Evolutionary conservation across 2,329 filamentous ascomycete species (phyloP).

Genomic region (Lachnellula hyalina): DNA sequence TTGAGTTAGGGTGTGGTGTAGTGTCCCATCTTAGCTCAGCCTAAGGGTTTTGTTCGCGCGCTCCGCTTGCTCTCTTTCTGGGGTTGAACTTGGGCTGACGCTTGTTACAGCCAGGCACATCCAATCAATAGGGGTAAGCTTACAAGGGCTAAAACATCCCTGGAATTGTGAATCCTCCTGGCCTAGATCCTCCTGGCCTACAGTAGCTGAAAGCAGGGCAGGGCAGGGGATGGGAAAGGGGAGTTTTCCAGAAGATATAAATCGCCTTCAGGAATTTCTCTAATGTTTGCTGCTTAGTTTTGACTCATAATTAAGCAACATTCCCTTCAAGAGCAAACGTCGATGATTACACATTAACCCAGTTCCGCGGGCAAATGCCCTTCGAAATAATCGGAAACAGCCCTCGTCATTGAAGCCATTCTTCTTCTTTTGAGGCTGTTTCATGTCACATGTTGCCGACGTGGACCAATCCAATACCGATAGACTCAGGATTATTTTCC

Average conservation of each 20-base stretch:
- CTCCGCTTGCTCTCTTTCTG: too few relatives aligned
- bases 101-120: background rate
- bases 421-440: background rate
- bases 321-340: background rate
- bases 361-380: too few relatives aligned
- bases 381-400: background rate
- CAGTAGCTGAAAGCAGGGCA: background rate
- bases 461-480: conserved; percentile 2
- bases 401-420: background rate
- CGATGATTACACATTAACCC: background rate
- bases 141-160: background rate
- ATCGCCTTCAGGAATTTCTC: background rate
- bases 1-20: background rate
- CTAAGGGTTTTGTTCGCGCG: background rate
- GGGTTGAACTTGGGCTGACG: too few relatives aligned
- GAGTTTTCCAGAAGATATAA: too few relatives aligned
- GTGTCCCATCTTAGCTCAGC: background rate
- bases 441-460: conserved; percentile 1
- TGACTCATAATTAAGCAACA: background rate
- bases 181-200: background rate
- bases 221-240: too few relatives aligned
- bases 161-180: background rate
- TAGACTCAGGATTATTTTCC: too few relatives aligned
- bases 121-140: background rate
- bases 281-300: background rate